Conservation (phyloP, 2,329 filamentous ascomycete genomes). For the Aphanoascus verrucosus region DNA sequence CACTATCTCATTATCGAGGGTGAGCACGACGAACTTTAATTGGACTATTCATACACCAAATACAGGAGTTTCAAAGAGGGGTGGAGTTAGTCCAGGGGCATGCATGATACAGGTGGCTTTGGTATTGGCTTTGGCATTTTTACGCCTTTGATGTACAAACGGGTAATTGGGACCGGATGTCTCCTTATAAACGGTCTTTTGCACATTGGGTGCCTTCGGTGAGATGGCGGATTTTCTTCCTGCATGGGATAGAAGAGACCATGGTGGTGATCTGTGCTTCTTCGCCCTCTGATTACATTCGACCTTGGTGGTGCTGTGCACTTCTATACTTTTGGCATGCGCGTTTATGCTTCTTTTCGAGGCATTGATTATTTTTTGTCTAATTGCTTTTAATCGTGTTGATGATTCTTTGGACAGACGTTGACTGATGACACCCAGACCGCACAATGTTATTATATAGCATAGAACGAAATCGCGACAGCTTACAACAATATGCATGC, state of each 20-base stretch:
- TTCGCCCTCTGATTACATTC: background rate
- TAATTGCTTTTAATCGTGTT: background rate
- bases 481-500: background rate
- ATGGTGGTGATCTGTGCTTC: background rate
- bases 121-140: background rate
- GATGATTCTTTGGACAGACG: background rate
- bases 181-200: background rate
- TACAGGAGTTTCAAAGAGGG: constrained; percentile 8
- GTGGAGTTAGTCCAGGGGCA: constrained; percentile 4
- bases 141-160: background rate
- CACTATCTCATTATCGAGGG: constrained; percentile 83
- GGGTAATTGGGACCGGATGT: constrained; percentile 1
- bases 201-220: background rate
- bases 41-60: constrained; percentile 3
- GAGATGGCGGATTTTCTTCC: background rate
- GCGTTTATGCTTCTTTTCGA: background rate
- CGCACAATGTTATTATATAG: background rate
- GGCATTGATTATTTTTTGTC: background rate
- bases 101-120: constrained; percentile 7
- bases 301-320: background rate
- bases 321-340: background rate
- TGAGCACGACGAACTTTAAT: constrained; percentile 47
- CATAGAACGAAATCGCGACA: background rate
- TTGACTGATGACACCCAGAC: background rate
- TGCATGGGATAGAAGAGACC: background rate